Base-by-base conservation (phyloP, 139 green algal genomes). In the Nannochloris sp. region DNA sequence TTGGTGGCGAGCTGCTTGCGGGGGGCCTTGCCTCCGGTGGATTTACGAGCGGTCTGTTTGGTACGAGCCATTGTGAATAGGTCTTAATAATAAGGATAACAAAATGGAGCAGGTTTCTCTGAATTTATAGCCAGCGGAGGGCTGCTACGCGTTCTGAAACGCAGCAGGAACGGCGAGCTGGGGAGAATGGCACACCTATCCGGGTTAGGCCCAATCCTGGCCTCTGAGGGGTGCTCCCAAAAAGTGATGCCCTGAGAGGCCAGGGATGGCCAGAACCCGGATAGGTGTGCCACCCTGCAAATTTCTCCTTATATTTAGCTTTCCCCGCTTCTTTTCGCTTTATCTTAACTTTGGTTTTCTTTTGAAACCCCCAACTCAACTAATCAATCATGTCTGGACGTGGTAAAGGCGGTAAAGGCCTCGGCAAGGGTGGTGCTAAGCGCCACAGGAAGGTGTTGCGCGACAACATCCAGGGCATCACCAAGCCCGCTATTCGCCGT, bases 41-140 rank as follows among this genome's bases (percentile, higher is more conserved):
- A 93, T 82, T 92, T 96, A 58, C 89, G 85, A 15, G 88, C 89
- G 34, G 87, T 94, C 83, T 98, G 92, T 88, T 98, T 98, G 63
- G 92, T 98, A 79, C 92, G 92, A 61, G 92, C 92, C 92, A 98
- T 79, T 12, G 12, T n/a, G 12, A 12, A n/a, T 45, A n/a, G 37
- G 9, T 45, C 12, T 12, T n/a, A n/a, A n/a, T n/a, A n/a, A n/a
- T n/a, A n/a, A n/a, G n/a, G n/a, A n/a, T n/a, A n/a, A n/a, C n/a
- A n/a, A n/a, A n/a, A n/a, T n/a, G n/a, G n/a, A n/a, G n/a, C n/a
- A n/a, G n/a, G n/a, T n/a, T n/a, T n/a, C n/a, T n/a, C n/a, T n/a
- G n/a, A n/a, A n/a, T n/a, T n/a, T n/a, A n/a, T n/a, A n/a, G n/a
- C n/a, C n/a, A n/a, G n/a, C n/a, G n/a, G n/a, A n/a, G n/a, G n/a